phyloP scores from a whole-genome alignment of 768 basidiomycete genomes.

The Lactifluus pinguis region DNA sequence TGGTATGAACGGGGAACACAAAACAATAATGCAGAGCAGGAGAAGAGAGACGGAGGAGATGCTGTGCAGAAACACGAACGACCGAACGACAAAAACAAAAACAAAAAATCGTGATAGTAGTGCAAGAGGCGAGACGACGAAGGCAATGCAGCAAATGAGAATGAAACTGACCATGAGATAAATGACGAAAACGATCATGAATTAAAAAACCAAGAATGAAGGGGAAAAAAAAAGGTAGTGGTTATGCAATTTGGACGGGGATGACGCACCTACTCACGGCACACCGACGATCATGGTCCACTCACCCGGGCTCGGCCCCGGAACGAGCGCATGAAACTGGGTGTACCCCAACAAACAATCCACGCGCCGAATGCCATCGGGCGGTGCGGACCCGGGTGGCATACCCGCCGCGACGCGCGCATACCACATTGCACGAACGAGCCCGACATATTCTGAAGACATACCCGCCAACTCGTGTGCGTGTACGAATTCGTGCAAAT shows the following conservation, averaged over 20 bases:
- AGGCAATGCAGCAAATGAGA: too few species aligned
- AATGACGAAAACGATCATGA: background rate
- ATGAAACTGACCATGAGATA: background rate
- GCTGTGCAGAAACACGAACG: background rate
- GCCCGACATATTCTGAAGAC: constrained; percentile 10
- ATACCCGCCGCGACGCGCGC: constrained; percentile 16
- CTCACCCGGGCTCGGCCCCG: constrained; percentile 8
- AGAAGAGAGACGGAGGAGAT: background rate
- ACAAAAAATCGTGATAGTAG: background rate
- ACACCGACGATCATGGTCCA: constrained; percentile 18
- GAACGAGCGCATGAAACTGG: constrained; percentile 10
- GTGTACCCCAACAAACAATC: constrained; percentile 10
- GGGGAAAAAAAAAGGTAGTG: background rate
- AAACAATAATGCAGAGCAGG: background rate
- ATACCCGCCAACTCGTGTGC: constrained; percentile 23
- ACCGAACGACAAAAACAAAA: background rate
- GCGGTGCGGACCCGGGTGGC: background rate
- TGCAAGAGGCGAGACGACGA: background rate
- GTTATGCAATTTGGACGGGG: background rate
- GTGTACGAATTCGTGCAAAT: constrained; percentile 31
- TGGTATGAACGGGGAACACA: too few species aligned
- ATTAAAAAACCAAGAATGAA: background rate
- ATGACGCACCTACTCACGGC: background rate
- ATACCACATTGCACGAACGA: constrained; percentile 2
- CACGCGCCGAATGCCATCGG: constrained; percentile 11